Conservation (phyloP, 257 asterid genomes). For the Solanum verrucosum region DNA sequence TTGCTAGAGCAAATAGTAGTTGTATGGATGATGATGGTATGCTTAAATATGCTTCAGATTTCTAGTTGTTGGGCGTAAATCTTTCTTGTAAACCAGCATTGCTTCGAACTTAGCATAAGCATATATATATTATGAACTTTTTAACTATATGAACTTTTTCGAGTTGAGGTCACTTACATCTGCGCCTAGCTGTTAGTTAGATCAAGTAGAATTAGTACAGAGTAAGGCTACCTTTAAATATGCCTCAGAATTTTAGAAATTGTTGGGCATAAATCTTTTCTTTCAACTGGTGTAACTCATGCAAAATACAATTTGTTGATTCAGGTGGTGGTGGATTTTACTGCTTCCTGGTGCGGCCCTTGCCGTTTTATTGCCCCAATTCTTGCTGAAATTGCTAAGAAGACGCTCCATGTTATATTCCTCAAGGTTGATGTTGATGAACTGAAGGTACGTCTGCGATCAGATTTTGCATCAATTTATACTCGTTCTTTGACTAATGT, state of each 20-base stretch:
- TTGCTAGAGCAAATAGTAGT: not conserved
- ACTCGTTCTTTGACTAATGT: not conserved
- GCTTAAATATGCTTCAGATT: not conserved
- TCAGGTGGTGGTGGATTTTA: constrained; percentile 80
- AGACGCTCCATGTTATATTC: constrained; percentile 39
- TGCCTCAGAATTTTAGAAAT: not conserved
- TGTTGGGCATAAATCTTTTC: not conserved
- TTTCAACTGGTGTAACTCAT: not conserved
- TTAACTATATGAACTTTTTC: not conserved
- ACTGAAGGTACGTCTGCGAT: constrained; percentile 32
- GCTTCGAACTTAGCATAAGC: not conserved
- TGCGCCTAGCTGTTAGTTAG: not conserved
- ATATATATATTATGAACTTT: not conserved
- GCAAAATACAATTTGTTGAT: not conserved
- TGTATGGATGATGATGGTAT: not conserved
- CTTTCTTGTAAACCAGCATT: not conserved
- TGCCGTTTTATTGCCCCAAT: constrained; percentile 72
- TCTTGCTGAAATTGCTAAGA: constrained; percentile 67
- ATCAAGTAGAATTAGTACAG: not conserved
- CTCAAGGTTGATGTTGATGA: constrained; percentile 94
- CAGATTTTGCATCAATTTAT: not conserved
- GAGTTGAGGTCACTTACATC: not conserved
- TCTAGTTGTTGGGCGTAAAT: not conserved
- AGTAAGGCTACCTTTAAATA: not conserved
- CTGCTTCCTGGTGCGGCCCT: constrained; percentile 87